phyloP scores from a whole-genome alignment of 345 rosid genomes.

The Capsella bursapastoris region DNA sequence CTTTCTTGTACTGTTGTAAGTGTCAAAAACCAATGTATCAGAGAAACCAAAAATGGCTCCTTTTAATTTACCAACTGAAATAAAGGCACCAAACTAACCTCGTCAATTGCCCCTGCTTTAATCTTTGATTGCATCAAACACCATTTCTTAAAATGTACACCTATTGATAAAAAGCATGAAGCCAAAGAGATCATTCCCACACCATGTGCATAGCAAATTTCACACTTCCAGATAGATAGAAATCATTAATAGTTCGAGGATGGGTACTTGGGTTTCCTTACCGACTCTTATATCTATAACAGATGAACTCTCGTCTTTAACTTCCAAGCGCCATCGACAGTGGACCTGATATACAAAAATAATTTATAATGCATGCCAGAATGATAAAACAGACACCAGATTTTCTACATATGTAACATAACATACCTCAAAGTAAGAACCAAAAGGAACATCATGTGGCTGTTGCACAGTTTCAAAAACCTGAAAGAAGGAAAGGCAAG shows the following conservation, averaged over 20 bases:
- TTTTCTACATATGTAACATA: not conserved
- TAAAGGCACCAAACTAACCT: constrained; percentile 54
- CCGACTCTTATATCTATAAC: constrained; percentile 78
- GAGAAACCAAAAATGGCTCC: not conserved
- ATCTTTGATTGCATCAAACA: constrained; percentile 97
- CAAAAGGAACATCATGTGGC: constrained; percentile 97
- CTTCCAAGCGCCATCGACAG: constrained; percentile 78
- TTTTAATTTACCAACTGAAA: not conserved
- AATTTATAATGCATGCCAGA: constrained; percentile 6
- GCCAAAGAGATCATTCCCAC: constrained; percentile 15
- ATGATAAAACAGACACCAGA: constrained; percentile 5
- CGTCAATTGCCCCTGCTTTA: constrained; percentile 77
- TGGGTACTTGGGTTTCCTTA: constrained; percentile 47
- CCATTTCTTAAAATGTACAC: constrained; percentile 99
- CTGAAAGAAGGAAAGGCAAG: constrained; percentile 44
- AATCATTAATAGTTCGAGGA: not conserved
- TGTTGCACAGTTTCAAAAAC: constrained; percentile 96
- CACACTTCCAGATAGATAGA: not conserved
- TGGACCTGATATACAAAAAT: constrained; percentile 65
- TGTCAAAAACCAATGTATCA: constrained; percentile 21
- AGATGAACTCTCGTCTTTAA: constrained; percentile 63
- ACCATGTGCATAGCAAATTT: not conserved
- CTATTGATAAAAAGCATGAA: constrained; percentile 43
- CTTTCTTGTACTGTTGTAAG: constrained; percentile 77
- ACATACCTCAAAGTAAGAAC: constrained; percentile 89